Conservation (phyloP, 345 rosid genomes). For the Cardamine chenopodiifolia region DNA sequence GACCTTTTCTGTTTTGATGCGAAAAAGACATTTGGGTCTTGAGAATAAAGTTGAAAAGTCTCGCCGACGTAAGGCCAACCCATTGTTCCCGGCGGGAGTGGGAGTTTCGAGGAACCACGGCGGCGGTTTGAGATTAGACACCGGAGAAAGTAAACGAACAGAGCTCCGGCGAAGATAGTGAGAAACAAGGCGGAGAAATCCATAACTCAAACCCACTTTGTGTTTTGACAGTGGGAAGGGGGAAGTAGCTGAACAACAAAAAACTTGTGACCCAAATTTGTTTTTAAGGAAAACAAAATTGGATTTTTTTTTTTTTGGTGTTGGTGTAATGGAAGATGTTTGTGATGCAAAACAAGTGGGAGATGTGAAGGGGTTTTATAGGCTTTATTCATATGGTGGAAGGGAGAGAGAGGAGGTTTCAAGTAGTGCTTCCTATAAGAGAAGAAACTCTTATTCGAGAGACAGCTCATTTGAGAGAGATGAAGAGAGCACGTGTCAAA, state of each 20-base stretch:
- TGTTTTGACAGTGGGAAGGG: slow-evolving; percentile 6
- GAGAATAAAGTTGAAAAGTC: slow-evolving; percentile 86
- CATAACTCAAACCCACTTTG: slow-evolving; percentile 41
- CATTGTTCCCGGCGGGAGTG: slow-evolving; percentile 85
- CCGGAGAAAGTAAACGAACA: slow-evolving; percentile 43
- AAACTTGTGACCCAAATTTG: slow-evolving; percentile 33
- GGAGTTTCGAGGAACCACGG: slow-evolving; percentile 42
- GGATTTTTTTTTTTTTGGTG: neutral
- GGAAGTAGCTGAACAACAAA: slow-evolving; percentile 36
- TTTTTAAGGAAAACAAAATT: neutral
- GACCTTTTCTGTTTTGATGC: slow-evolving; percentile 66
- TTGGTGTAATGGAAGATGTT: slow-evolving; percentile 10
- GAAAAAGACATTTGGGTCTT: slow-evolving; percentile 84
- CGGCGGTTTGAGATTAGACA: slow-evolving; percentile 38
- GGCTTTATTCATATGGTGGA: slow-evolving; percentile 28
- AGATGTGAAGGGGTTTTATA: slow-evolving; percentile 42
- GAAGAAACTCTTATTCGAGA: slow-evolving; percentile 25
- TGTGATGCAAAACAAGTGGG: slow-evolving; percentile 39
- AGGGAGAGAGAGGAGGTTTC: slow-evolving; percentile 24
- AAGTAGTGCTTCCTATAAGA: slow-evolving; percentile 27
- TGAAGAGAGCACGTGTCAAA: slow-evolving; percentile 42
- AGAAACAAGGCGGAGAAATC: slow-evolving; percentile 42
- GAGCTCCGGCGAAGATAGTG: slow-evolving; percentile 35
- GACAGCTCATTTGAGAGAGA: slow-evolving; percentile 45
- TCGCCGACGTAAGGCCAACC: slow-evolving; percentile 92